A percentile compares a stretch with the other conserved stretches of the same genome.
These are phyloP conservation scores for Lachancea quebecensis DNA, from an alignment of 805 yeast genomes.

Conservation along the genomic window DNA sequence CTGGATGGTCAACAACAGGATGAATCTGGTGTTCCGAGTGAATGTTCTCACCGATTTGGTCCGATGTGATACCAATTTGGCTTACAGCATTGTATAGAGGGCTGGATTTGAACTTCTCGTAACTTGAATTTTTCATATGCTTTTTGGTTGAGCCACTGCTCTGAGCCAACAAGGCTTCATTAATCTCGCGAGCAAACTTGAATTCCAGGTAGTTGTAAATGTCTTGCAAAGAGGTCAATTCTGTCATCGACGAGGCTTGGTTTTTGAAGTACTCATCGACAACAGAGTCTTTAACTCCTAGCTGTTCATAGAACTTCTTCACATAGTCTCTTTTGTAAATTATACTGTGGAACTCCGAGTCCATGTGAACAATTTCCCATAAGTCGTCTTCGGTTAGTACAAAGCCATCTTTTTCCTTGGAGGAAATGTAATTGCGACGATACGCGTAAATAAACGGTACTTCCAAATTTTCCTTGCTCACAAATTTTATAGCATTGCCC, in stretches of 20 bases:
- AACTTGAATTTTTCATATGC: conserved; percentile 55
- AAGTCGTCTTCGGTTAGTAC: conserved; percentile 72
- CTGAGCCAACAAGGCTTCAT: conserved; percentile 28
- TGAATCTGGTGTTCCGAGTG: conserved; percentile 60
- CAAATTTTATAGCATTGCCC: conserved; percentile 58
- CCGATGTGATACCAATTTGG: conserved; percentile 72
- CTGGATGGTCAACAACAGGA: conserved; percentile 58
- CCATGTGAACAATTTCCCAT: conserved; percentile 85
- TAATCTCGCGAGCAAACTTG: conserved; percentile 43
- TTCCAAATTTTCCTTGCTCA: conserved; percentile 73
- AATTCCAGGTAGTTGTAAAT: conserved; percentile 76
- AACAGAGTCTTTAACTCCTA: conserved; percentile 52
- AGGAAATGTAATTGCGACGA: conserved; percentile 73
- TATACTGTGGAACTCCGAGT: conserved; percentile 81
- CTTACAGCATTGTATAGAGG: conserved; percentile 57
- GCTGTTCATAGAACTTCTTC: conserved; percentile 45
- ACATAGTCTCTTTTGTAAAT: conserved; percentile 65
- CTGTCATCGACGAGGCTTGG: conserved; percentile 55
- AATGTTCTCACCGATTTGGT: conserved; percentile 76
- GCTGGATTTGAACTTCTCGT: conserved; percentile 62
- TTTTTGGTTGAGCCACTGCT: conserved; percentile 34
- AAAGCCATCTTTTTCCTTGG: conserved; percentile 38
- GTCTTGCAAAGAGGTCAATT: conserved; percentile 61
- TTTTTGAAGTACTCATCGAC: conserved; percentile 47
- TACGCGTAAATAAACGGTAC: conserved; percentile 95